phyloP scores from a whole-genome alignment of 331 rosid species.

The Rosa hybrid region DNA sequence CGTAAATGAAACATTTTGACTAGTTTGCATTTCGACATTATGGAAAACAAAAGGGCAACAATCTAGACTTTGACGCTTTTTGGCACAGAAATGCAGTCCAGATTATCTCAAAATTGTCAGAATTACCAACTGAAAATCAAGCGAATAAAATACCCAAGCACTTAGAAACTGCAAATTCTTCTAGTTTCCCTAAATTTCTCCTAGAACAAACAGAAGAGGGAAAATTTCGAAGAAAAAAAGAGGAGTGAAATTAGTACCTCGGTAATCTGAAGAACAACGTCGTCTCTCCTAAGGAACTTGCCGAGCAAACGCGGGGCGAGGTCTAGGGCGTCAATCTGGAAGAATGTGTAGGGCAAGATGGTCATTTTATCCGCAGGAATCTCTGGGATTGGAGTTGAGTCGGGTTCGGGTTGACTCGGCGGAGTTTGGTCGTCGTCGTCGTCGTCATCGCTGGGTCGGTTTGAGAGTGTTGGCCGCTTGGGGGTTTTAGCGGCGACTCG shows the following conservation, averaged over 20 bases:
- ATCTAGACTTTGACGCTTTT: neutral
- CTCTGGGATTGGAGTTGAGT: slow-evolving; percentile 16
- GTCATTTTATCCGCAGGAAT: slow-evolving; percentile 25
- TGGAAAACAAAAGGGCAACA: neutral
- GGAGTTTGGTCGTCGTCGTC: slow-evolving; percentile 11
- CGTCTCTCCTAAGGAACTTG: slow-evolving; percentile 72
- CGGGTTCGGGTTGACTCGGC: slow-evolving; percentile 18
- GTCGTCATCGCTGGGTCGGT: slow-evolving; percentile 18
- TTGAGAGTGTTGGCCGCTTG: slow-evolving; percentile 23
- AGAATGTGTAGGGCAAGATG: slow-evolving; percentile 57
- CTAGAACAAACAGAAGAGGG: neutral
- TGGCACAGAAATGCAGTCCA: neutral
- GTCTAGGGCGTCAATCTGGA: slow-evolving; percentile 70
- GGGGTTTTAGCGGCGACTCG: slow-evolving; percentile 48
- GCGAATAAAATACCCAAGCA: too few species aligned
- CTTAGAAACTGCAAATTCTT: neutral
- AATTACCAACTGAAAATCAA: too few species aligned
- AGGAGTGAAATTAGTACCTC: slow-evolving; percentile 44
- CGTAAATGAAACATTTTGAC: neutral
- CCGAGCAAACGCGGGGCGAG: slow-evolving; percentile 93
- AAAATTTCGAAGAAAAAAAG: neutral
- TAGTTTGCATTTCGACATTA: neutral
- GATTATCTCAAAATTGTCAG: neutral
- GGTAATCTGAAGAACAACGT: slow-evolving; percentile 84
- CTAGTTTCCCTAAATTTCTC: neutral